Conservation (phyloP, 805 yeast genomes). For the Wickerhamiella azymoides region DNA sequence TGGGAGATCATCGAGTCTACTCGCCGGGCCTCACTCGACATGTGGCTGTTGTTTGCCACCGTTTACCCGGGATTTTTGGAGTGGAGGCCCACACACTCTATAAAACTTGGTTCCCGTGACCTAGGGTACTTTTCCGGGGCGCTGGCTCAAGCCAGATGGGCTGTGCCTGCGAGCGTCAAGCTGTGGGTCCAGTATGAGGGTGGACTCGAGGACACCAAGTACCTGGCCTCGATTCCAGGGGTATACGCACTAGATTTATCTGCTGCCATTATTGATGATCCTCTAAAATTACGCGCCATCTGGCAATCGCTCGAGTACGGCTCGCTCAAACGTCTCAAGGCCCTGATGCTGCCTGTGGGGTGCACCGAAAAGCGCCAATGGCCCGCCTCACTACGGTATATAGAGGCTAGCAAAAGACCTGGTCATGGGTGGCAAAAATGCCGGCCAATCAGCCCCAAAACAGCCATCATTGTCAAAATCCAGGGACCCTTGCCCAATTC, state of each 20-base stretch:
- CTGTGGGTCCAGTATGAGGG: background rate
- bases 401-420: slow-evolving; percentile 3
- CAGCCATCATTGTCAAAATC: background rate
- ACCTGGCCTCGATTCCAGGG: background rate
- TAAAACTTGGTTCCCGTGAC: background rate
- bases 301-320: slow-evolving; percentile 8
- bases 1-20: slow-evolving; percentile 1
- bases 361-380: slow-evolving; percentile 1
- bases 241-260: slow-evolving; percentile 4
- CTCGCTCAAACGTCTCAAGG: background rate
- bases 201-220: background rate
- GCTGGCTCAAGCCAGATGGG: background rate
- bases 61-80: background rate
- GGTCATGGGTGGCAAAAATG: background rate
- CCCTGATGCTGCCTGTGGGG: slow-evolving; percentile 3
- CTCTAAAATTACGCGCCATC: background rate
- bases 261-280: background rate
- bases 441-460: background rate
- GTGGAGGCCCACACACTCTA: background rate
- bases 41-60: slow-evolving; percentile 7
- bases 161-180: background rate
- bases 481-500: background rate
- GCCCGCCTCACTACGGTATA: slow-evolving; percentile 3
- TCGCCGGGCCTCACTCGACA: slow-evolving; percentile 1
- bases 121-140: background rate